These are phyloP conservation scores for Syzygium malaccense DNA, from an alignment of 441 rosid genomes.

Conservation along the genomic window DNA sequence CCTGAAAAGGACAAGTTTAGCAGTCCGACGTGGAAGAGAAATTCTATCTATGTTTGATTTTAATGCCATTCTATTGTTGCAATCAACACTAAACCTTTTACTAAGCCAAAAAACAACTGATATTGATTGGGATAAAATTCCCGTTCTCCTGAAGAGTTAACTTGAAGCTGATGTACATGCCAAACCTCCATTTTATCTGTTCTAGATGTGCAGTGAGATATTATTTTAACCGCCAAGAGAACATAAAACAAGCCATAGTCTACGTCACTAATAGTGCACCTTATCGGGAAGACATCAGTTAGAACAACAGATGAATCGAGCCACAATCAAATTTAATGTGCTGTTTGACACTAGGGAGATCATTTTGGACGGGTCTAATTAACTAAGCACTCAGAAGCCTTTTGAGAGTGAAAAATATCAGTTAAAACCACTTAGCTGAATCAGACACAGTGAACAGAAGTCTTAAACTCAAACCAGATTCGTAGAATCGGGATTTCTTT, in stretches of 20 bases:
- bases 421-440: background rate
- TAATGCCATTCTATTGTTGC: background rate
- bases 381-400: background rate
- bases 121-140: background rate
- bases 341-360: background rate
- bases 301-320: background rate
- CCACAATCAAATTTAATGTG: background rate
- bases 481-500: background rate
- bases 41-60: background rate
- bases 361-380: background rate
- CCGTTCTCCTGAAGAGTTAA: background rate
- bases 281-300: background rate
- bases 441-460: background rate
- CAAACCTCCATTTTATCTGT: background rate
- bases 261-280: rapidly evolving
- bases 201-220: background rate
- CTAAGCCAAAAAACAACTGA: background rate
- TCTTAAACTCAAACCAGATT: background rate
- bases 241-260: background rate
- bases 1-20: background rate
- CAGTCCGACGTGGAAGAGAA: background rate
- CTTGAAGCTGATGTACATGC: background rate
- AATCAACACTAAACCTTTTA: background rate
- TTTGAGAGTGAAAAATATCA: background rate
- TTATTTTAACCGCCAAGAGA: background rate